phyloP scores from a whole-genome alignment of 176 grass and related monocot species.

The Ensete ventricosum region DNA sequence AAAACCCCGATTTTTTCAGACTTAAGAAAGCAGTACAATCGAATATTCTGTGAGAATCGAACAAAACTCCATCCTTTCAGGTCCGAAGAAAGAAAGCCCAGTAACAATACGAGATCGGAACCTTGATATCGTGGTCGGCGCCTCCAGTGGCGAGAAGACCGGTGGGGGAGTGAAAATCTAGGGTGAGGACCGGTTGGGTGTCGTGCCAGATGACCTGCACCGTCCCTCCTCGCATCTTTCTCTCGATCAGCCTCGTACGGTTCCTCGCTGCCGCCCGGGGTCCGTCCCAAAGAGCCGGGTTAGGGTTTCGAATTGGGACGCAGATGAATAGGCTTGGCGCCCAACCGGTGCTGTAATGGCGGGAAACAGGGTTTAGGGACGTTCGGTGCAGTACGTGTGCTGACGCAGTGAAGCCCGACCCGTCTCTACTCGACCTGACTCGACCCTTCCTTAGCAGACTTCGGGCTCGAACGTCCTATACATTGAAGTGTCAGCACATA shows the following conservation, averaged over 20 bases:
- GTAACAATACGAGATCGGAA: background rate
- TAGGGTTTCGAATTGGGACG: no score
- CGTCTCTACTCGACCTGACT: no score
- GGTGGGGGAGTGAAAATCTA: conserved; percentile 83
- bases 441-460: no score
- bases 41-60: background rate
- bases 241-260: background rate
- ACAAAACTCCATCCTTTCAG: background rate
- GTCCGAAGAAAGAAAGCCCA: background rate
- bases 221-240: conserved; percentile 82
- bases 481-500: no score
- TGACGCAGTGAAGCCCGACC: no score
- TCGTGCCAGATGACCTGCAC: conserved; percentile 99
- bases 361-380: no score
- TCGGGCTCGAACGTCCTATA: no score
- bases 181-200: conserved; percentile 83
- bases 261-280: background rate
- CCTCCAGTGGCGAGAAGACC: conserved; percentile 85
- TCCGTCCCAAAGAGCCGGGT: no score
- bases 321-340: no score
- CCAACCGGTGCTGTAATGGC: no score
- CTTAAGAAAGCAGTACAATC: background rate
- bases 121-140: conserved; percentile 93
- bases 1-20: background rate
- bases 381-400: no score